phyloP scores from a whole-genome alignment of 2,329 filamentous ascomycete species.

The Calonectria crousiana region DNA sequence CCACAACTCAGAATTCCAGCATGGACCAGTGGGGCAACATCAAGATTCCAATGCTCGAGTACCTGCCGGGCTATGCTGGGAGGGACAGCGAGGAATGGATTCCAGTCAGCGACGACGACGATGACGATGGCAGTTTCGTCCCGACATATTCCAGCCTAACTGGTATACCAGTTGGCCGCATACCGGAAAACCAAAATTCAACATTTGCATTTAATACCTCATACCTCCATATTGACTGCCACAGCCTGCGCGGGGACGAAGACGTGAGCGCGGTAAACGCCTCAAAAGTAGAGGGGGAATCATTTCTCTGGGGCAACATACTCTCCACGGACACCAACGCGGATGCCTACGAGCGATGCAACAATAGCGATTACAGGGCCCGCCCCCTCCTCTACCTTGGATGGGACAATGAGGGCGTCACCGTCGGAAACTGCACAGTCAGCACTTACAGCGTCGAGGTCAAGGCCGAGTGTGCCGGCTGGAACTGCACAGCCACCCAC shows the following conservation, averaged over 20 bases:
- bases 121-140: background rate
- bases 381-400: background rate
- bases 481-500: constrained; percentile 5
- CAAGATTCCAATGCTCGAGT: constrained; percentile 8
- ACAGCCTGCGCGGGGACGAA: background rate
- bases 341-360: background rate
- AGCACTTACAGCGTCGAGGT: constrained; percentile 5
- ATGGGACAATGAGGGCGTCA: background rate
- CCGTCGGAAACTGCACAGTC: background rate
- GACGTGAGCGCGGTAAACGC: background rate
- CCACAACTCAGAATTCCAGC: background rate
- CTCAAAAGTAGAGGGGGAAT: background rate
- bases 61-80: background rate
- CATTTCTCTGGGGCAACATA: background rate
- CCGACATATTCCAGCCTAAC: constrained; percentile 5
- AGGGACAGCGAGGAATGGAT: background rate
- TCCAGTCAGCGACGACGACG: background rate
- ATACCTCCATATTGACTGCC: constrained; percentile 6
- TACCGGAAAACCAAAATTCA: background rate
- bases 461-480: background rate
- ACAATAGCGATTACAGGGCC: background rate
- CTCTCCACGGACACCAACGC: background rate
- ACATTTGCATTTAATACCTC: background rate
- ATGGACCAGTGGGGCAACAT: constrained; percentile 15
- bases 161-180: background rate